Percentiles rank a stretch among this genome's conserved stretches.
These are phyloP conservation scores for Tubosaeta sp. DNA, from an alignment of 768 basidiomycete genomes.

Conservation along the genomic window DNA sequence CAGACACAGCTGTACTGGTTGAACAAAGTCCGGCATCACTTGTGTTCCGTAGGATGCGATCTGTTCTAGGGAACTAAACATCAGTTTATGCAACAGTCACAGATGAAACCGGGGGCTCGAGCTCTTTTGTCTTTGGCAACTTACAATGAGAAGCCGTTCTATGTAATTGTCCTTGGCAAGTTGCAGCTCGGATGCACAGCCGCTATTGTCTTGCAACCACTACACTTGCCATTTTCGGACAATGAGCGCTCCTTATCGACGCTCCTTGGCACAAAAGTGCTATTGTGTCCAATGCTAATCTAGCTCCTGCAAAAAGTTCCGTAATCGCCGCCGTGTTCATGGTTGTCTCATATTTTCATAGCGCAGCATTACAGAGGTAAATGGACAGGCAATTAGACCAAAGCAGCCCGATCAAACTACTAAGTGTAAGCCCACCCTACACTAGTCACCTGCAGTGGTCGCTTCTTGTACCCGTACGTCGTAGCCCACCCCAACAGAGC, in stretches of 20 bases:
- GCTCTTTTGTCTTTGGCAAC: constrained; percentile 16
- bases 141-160: constrained; percentile 1
- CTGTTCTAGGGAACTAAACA: not conserved
- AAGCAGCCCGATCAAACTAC: not conserved
- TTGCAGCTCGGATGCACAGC: constrained; percentile 16
- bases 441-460: no score
- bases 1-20: not conserved
- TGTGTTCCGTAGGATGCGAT: not conserved
- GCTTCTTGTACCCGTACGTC: no score
- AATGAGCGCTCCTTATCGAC: not conserved
- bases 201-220: constrained; percentile 18
- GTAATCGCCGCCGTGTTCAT: not conserved
- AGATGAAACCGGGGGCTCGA: not conserved
- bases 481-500: no score
- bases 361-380: constrained; percentile 1
- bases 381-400: constrained; percentile 5
- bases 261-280: no score
- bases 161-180: constrained; percentile 23
- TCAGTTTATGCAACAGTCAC: not conserved
- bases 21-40: not conserved
- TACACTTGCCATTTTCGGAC: constrained; percentile 20
- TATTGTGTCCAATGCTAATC: not conserved
- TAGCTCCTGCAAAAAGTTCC: not conserved
- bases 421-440: no score
- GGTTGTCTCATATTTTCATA: constrained; percentile 1